These are phyloP conservation scores for Xerocomellus amylosporus DNA, from an alignment of 768 basidiomycete species.

Conservation along the genomic window DNA sequence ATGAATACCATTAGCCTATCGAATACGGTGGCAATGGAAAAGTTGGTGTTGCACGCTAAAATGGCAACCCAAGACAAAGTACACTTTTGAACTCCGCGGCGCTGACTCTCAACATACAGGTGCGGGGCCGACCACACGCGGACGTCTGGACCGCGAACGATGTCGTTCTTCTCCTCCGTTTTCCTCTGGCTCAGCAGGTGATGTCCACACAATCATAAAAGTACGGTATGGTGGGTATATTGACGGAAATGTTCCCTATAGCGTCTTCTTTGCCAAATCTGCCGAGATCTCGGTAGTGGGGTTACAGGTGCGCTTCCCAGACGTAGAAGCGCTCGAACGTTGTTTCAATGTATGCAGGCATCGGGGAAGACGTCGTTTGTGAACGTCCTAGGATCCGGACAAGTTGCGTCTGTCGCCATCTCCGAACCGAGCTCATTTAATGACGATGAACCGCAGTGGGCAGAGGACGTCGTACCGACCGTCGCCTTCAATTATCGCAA, in stretches of 20 bases:
- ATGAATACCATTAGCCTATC: neutral
- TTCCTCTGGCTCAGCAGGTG: conserved; percentile 57
- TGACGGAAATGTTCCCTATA: conserved; percentile 23
- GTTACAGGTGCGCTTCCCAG: conserved; percentile 55
- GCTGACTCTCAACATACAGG: neutral
- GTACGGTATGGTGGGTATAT: neutral
- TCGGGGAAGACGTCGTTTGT: conserved; percentile 95
- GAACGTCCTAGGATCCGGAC: conserved; percentile 85
- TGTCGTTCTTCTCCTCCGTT: conserved; percentile 52
- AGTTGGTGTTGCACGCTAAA: neutral
- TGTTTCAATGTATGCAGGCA: conserved; percentile 46
- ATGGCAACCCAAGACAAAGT: neutral
- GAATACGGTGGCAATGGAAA: too few species aligned
- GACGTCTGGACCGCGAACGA: conserved; percentile 23
- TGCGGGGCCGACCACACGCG: neutral
- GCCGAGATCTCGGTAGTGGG: conserved; percentile 92
- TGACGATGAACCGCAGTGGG: conserved; percentile 56
- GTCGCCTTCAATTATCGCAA: conserved; percentile 91
- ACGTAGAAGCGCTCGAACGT: neutral
- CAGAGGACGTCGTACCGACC: conserved; percentile 94
- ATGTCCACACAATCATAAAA: neutral
- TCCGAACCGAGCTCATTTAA: neutral
- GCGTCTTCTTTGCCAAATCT: conserved; percentile 82
- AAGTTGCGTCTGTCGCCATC: conserved; percentile 36
- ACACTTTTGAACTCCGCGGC: conserved; percentile 17